Conservation (phyloP, 441 rosid genomes). For the Omphalea diandra region DNA sequence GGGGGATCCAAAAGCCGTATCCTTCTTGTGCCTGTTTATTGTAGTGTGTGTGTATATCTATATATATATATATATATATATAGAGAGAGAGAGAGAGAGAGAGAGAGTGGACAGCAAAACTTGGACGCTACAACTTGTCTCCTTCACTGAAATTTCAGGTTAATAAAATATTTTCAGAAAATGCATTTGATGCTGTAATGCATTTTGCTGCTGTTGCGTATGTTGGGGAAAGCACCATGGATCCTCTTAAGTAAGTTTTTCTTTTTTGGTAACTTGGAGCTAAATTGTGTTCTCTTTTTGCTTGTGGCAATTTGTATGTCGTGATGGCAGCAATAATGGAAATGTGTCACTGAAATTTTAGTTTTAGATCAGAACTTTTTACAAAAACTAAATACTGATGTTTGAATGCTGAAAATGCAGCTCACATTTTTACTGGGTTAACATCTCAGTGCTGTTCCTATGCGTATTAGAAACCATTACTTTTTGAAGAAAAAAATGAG, state of each 20-base stretch:
- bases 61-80: too few species aligned
- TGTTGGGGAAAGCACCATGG: slow-evolving; percentile 84
- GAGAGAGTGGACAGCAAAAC: neutral
- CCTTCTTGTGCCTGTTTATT: slow-evolving; percentile 22
- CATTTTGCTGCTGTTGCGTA: slow-evolving; percentile 94
- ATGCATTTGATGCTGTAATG: slow-evolving; percentile 73
- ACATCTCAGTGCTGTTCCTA: neutral
- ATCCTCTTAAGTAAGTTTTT: slow-evolving; percentile 69
- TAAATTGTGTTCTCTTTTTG: neutral
- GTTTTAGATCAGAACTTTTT: neutral
- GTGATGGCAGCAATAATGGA: neutral
- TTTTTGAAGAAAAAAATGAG: neutral
- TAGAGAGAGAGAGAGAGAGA: too few species aligned
- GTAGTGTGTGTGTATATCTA: too few species aligned
- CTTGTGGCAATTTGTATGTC: neutral
- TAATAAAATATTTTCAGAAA: slow-evolving; percentile 57
- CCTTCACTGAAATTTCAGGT: slow-evolving; percentile 55
- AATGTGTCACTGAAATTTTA: neutral
- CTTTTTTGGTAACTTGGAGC: neutral
- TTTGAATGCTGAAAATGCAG: too few species aligned
- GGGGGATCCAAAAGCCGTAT: slow-evolving; percentile 87
- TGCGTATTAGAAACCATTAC: neutral
- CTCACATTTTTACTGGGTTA: neutral
- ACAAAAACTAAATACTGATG: neutral
- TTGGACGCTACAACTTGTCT: slow-evolving; percentile 28